Base-by-base conservation (phyloP, 1,284 basidiomycete species). In the Gomphus sp. region DNA sequence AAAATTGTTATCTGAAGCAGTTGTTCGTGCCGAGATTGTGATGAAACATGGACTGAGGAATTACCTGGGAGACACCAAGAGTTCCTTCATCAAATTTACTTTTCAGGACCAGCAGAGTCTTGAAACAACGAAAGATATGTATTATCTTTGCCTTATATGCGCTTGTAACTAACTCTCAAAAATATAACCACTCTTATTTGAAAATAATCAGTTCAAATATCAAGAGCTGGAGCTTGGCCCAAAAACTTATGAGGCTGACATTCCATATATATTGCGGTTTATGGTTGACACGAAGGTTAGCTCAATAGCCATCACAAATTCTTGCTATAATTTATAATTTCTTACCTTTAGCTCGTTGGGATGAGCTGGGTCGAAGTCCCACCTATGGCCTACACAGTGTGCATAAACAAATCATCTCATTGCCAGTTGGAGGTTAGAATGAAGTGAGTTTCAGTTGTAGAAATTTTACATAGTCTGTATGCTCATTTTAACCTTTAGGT, bases 281-380 rank as follows among this genome's bases (percentile, higher is more conserved):
- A 98, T 98, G 94, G 93, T 98, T 62, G 95, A 98, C 67, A 89
- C 90, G 4, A 87, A 92, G 77, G 93, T 91, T 14, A 41, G 39
- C 14, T 41, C 14, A 41, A 41, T 4, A 41, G 22, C 22, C 22
- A 22, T 22, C 11, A 4, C 39, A 41, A 36, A 11, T 41, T 4
- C 4, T 14, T 12, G 9, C 39, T 41, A 9, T 16, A 12, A 14
- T 41, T 36, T 1, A 41, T 41, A 14, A 41, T 41, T 16, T 44
- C 49, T n/a, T 44, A 44, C 58, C 10, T 55, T 36, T 63, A 95
- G 91, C 83, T 97, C 22, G 86, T 94, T 49, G 95, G 95, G 3
- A 97, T 98, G 94, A 97, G 96, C 69, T 98, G 94, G 94, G 86
- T 98, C 44, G 92, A 97, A 71, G 75, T 93, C 18, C 88, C 88